These are phyloP conservation scores for Cerioporus squamosus DNA, from an alignment of 1,284 basidiomycete species.

Conservation along the genomic window DNA sequence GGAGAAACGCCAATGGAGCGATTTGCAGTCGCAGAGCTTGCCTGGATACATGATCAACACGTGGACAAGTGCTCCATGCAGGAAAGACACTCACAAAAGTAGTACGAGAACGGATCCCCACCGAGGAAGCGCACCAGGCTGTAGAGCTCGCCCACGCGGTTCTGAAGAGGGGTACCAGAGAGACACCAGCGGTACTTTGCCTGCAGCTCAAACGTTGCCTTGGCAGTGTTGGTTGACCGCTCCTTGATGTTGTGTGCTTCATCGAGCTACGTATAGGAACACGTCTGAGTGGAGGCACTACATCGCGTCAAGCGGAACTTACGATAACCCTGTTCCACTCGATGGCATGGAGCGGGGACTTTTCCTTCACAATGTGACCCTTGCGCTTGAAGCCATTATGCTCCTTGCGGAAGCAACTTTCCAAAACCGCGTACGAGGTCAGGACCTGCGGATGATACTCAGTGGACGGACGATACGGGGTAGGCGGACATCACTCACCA, in stretches of 20 bases:
- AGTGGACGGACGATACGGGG: constrained; percentile 7
- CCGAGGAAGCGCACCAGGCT: constrained; percentile 93
- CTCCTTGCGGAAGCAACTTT: constrained; percentile 94
- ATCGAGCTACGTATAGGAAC: constrained; percentile 68
- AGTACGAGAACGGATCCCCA: constrained; percentile 89
- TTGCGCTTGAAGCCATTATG: constrained; percentile 90
- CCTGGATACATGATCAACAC: constrained; percentile 45
- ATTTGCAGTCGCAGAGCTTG: constrained; percentile 86
- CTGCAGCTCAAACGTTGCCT: constrained; percentile 90
- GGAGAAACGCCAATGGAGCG: constrained; percentile 88
- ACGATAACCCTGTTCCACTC: constrained; percentile 86
- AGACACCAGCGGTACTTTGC: constrained; percentile 93
- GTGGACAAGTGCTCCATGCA: neutral
- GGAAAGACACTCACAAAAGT: constrained; percentile 76
- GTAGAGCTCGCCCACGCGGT: constrained; percentile 97
- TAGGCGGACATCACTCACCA: constrained; percentile 56
- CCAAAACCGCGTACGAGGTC: constrained; percentile 86
- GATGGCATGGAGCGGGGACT: constrained; percentile 84
- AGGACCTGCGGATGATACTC: constrained; percentile 47
- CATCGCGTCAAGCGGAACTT: constrained; percentile 18
- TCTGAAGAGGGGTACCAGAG: constrained; percentile 97
- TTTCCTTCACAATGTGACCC: constrained; percentile 86
- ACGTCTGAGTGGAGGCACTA: neutral
- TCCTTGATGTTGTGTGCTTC: constrained; percentile 99
- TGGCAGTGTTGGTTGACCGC: constrained; percentile 93